Evolutionary conservation across 345 rosid genomes (phyloP), one percentile per base, ranked within the genome.

Genomic region (Punica granatum): DNA sequence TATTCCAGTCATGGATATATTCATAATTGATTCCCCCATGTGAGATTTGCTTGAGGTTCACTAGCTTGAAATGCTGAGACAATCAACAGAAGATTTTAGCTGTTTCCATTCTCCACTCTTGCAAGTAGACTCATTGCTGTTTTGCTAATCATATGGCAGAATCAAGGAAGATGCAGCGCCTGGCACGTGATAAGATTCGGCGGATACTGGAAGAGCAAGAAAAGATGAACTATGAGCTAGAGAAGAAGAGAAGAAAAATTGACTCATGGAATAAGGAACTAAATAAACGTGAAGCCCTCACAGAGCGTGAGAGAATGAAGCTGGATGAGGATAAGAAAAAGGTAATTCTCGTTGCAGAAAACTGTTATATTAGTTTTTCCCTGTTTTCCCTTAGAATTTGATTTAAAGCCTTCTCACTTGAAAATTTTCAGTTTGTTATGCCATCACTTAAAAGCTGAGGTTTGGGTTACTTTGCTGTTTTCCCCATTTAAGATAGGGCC

Each of bases 321-420:
- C 96, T 91, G 72, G 90, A 89, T 53, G 96, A 89, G 70, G 99
- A 89, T n/a, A 91, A 74, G 85, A 75, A 77, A 79, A 84, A 84
- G 89, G 97, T 87, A 18, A 21, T 43, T 36, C 43, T 49, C 15
- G 32, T 18, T 26, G 46, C 15, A 41, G 43, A 30, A 48, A 58
- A 10, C 43, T 56, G 15, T 58, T 33, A 13, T 28, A 36, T 32
- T 15, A 26, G 15, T 18, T 36, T 54, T 7, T 3, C 51, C 37
- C 36, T 30, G 28, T 59, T 34, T 33, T 15, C 35, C 16, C 16
- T 6, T 56, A 56, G 65, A 19, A 39, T 46, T 1, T 26, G 18
- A 15, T 30, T 13, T 2, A 30, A 26, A 2, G 31, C 21, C 25
- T 28, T 30, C 28, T n/a, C 12, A n/a, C 28, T 43, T 49, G 18